Base-by-base conservation (phyloP, 495 filamentous ascomycete genomes). In the Penicillium pulvis region DNA sequence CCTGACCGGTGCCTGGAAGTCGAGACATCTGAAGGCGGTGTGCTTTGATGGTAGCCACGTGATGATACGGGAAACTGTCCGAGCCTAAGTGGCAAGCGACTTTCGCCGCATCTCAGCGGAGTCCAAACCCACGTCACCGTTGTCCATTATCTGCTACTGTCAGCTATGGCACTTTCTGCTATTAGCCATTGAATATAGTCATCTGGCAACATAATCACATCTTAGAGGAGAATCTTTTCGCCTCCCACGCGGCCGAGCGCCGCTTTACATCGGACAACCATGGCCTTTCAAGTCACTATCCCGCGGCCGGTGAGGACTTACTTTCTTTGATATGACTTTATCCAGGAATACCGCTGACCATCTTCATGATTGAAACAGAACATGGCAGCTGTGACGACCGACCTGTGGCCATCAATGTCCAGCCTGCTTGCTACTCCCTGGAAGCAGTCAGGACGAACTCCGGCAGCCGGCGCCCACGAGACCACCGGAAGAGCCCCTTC, bases 271-370 rank as follows among this genome's bases (percentile, higher is more conserved):
- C 65, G 64, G 68, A 74, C 70, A 71, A 71, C 58, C 67, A 83
- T 83, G 80, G 79, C 76, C 64, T 80, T 81, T 61, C 78, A 79
- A 71, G 64, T 66, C 56, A 67, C 77, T 49, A 67, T 74, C 46
- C 67, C 68, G 48, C 69, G 73, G 68, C 68, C 74, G 56, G 78
- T 79, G 70, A 61, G 76, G 42, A 63, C 24, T 24, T 35, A 17
- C 31, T 41, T 19, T 56, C 24, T 26, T 24, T 41, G 20, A n/a
- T 41, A 48, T 24, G 33, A 31, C 19, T 19, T 16, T 16, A 48
- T 30, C 48, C n/a, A 24, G 20, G 30, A 39, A 12, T 47, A 53
- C 51, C 23, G 36, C 68, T 73, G 44, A 73, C 45, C 39, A 6
- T 14, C 8, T 55, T 14, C 19, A 17, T 17, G 23, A 24, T 17